Evolutionary conservation across 2,329 filamentous ascomycete genomes (phyloP).

Genomic region (Lasiodiplodia theobromae): DNA sequence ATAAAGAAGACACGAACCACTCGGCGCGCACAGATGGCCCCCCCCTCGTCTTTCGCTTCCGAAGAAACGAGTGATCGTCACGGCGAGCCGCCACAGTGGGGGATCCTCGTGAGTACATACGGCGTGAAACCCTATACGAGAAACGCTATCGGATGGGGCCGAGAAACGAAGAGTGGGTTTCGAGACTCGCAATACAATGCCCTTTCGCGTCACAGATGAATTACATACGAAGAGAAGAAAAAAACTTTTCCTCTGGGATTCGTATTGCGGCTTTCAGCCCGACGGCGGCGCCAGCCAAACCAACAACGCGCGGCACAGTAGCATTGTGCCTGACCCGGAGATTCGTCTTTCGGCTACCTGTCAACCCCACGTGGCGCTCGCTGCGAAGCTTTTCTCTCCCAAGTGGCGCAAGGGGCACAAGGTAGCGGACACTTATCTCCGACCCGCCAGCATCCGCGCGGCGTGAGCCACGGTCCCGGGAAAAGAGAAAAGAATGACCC

Average conservation of each 20-base stretch:
- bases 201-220: background rate
- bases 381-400: conserved; percentile 1
- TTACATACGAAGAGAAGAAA: background rate
- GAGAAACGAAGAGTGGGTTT: background rate
- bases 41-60: conserved; percentile 10
- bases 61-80: conserved; percentile 7
- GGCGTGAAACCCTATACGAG: background rate
- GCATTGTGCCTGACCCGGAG: conserved; percentile 1
- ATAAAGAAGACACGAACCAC: conserved; percentile 8
- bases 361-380: conserved; percentile 15
- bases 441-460: conserved; percentile 16
- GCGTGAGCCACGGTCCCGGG: background rate
- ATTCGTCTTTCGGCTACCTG: conserved; percentile 1
- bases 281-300: background rate
- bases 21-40: background rate
- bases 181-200: background rate
- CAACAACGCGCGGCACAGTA: background rate
- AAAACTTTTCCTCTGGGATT: background rate
- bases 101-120: conserved; percentile 4
- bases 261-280: background rate
- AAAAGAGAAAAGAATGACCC: background rate
- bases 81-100: background rate
- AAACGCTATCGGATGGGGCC: background rate
- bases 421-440: conserved; percentile 11
- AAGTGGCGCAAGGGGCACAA: background rate